Evolutionary conservation across 1,284 basidiomycete species (phyloP), one percentile per base, ranked within the genome.

Genomic region (Earliella scabrosa): DNA sequence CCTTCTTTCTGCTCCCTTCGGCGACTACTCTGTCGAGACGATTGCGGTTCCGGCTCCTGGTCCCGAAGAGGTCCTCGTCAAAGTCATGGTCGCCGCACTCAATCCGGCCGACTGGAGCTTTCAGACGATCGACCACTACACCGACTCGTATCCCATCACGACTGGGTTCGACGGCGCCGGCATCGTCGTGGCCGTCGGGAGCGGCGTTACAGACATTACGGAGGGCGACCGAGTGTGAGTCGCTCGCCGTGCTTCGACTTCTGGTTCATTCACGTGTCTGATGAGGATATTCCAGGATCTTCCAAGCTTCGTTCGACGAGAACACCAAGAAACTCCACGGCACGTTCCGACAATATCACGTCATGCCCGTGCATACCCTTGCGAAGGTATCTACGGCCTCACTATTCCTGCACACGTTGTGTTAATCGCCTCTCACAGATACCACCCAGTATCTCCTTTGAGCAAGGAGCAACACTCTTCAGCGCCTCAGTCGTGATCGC

Each of bases 291-390:
- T 20, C n/a, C 34, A 56, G 54, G 6, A 39, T 36, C 4, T 32
- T 51, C 21, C 52, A 52, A 34, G 49, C 41, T 2, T 35, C 21
- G 31, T 23, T 29, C 46, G 45, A 38, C 11, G 16, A 16, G 14
- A 14, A 31, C 4, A 50, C 81, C 78, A 71, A 81, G 21, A 79
- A 77, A 0, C 51, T 66, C 4, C 76, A 74, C 23, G 52, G 82
- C 21, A 73, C 78, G 2, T 78, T 79, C 52, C 80, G 82, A 9
- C 70, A 72, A 58, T 59, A 54, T 27, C 40, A 31, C 13, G 38
- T 40, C 7, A 32, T 21, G 2, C 31, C 24, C n/a, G 45, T 49
- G 14, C 18, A 38, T 8, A 20, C 43, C 20, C 29, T 39, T 8
- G 29, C 24, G 2, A 51, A 56, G 54, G 54, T 51, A 34, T 13